Evolutionary conservation across 2,329 filamentous ascomycete genomes (phyloP), one percentile per base, ranked within the genome.

Genomic region (Pseudogymnoascus sp.): DNA sequence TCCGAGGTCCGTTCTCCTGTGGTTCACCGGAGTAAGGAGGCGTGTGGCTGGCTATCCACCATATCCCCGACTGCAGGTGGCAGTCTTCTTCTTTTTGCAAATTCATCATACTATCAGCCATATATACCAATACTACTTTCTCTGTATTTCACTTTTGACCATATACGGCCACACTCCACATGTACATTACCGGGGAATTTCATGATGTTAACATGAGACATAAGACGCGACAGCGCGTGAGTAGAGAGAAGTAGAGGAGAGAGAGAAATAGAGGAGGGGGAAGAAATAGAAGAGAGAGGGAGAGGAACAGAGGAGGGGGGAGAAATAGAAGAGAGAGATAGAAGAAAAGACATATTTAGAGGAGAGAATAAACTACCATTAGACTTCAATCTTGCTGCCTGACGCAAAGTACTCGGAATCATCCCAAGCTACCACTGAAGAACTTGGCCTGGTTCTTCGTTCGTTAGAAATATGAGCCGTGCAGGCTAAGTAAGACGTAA

Each of bases 91-190:
- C 37, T 57, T 57, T 51, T 51, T 36, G 28, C 51, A 16, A 57
- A 57, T 57, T 57, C 51, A 57, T 57, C 48, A 34, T 57, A 19
- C 48, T 34, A 57, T 57, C 48, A 57, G 28, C 51, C 51, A 57
- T 57, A 57, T 57, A 57, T 57, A 57, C 51, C 51, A 57, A 57
- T 21, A 34, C 16, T 57, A 57, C 51, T 57, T 43, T 57, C 28
- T 57, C 51, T 57, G 51, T 57, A 57, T 21, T 21, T 57, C 34
- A 34, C 28, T 21, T 57, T 57, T 36, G 51, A 57, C 16, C 51
- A 34, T 36, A 57, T 57, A 34, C n/a, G 51, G n/a, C n/a, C 51
- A 14, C 51, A 34, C 28, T 10, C 28, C 16, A 57, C 51, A 4
- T 57, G 28, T 34, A 57, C 16, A 57, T 54, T 57, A 34, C 10